Percentiles rank a stretch among this genome's conserved stretches.
These are phyloP conservation scores for Colletotrichum horii DNA, from an alignment of 2,329 filamentous ascomycete species.

Conservation along the genomic window DNA sequence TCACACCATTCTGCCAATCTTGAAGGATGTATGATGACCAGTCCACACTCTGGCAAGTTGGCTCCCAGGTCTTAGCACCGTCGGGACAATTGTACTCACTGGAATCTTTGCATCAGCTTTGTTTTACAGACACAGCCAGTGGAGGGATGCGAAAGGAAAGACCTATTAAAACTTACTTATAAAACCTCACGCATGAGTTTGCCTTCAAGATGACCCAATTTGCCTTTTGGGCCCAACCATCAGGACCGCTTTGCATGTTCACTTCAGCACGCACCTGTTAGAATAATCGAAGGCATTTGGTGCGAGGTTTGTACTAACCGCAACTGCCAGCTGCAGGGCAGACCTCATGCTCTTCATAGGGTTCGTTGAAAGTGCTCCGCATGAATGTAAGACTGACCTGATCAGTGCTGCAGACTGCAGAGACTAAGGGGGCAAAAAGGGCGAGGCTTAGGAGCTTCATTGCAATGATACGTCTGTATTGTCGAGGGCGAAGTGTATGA, in stretches of 20 bases:
- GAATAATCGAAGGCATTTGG: fast-evolving
- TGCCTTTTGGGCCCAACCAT: not conserved
- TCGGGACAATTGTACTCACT: not conserved
- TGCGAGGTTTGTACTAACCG: not conserved
- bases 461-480: not conserved
- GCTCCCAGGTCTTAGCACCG: not conserved
- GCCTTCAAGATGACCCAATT: not conserved
- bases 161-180: not conserved
- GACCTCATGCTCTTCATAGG: not conserved
- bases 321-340: not conserved
- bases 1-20: not conserved
- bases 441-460: not conserved
- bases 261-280: not conserved
- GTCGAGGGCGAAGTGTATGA: not conserved
- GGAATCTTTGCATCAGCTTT: not conserved
- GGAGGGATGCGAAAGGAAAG: not conserved
- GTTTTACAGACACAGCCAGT: fast-evolving
- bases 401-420: not conserved
- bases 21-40: not conserved
- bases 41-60: not conserved
- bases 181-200: not conserved
- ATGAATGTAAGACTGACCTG: not conserved
- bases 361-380: not conserved
- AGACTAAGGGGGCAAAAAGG: not conserved
- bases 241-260: not conserved